These are phyloP conservation scores for Dactylellina sp. DNA, from an alignment of 2,329 filamentous ascomycete species.

Conservation along the genomic window DNA sequence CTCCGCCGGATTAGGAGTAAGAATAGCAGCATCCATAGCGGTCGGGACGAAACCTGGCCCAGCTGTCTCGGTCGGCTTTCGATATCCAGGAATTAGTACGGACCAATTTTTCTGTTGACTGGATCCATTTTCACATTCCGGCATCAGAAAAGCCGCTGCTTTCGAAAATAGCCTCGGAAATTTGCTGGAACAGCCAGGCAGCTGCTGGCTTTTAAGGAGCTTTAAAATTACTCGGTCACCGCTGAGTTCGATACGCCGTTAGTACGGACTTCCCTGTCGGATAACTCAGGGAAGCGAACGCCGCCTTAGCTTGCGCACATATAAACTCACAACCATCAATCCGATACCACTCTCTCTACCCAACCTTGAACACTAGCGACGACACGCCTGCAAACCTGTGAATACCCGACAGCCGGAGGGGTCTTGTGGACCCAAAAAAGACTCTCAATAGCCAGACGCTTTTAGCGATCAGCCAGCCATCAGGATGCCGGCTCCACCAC, in stretches of 20 bases:
- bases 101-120: not conserved
- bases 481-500: slow-evolving; percentile 47
- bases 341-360: not conserved
- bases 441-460: slow-evolving; percentile 1
- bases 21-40: slow-evolving; percentile 35
- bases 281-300: not conserved
- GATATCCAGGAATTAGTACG: slow-evolving; percentile 42
- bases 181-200: slow-evolving; percentile 28
- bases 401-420: too few species aligned
- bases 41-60: slow-evolving; percentile 37
- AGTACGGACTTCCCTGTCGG: slow-evolving; percentile 19
- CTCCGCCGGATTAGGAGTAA: slow-evolving; percentile 40
- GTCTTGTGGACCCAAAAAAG: not conserved
- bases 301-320: not conserved
- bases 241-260: too few species aligned
- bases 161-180: slow-evolving; percentile 50
- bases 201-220: slow-evolving; percentile 4
- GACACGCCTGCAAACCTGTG: not conserved
- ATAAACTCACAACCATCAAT: not conserved
- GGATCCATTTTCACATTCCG: slow-evolving; percentile 43
- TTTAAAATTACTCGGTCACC: slow-evolving; percentile 45
- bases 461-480: slow-evolving; percentile 8
- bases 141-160: slow-evolving; percentile 24
- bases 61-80: slow-evolving; percentile 46
- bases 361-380: not conserved